Conservation (phyloP, 257 asterid genomes). For the Primulina eburnea region DNA sequence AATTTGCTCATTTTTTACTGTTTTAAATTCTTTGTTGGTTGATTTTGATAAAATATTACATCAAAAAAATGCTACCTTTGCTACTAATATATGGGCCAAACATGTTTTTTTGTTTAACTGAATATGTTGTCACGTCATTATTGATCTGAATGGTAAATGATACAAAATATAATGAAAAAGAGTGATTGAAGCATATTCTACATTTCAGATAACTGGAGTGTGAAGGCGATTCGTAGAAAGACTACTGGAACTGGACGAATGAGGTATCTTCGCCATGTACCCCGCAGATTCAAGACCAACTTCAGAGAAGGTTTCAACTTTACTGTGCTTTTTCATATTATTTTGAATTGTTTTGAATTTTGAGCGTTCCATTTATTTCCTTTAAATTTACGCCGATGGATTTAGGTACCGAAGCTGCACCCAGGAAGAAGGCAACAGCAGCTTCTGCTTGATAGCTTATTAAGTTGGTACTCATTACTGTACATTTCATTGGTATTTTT, state of each 20-base stretch:
- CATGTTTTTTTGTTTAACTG: not conserved
- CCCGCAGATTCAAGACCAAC: constrained; percentile 73
- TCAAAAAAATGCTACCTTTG: not conserved
- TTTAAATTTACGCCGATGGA: not conserved
- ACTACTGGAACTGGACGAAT: constrained; percentile 72
- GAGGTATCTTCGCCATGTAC: constrained; percentile 71
- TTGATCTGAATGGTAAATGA: not conserved
- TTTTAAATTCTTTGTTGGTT: too few relatives aligned
- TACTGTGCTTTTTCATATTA: not conserved
- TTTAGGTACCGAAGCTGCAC: constrained; percentile 83
- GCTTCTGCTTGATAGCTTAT: constrained; percentile 46
- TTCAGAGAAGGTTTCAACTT: constrained; percentile 58
- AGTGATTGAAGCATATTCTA: not conserved
- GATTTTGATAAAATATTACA: not conserved
- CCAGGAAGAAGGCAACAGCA: constrained; percentile 80
- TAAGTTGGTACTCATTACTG: constrained; percentile 26
- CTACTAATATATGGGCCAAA: not conserved
- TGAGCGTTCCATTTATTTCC: not conserved
- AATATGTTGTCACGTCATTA: not conserved
- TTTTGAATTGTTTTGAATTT: not conserved
- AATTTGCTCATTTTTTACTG: too few relatives aligned
- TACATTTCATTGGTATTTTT: constrained; percentile 27
- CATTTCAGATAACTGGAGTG: constrained; percentile 65
- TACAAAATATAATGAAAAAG: not conserved
- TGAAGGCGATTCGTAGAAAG: constrained; percentile 70